Evolutionary conservation across 2,329 filamentous ascomycete genomes (phyloP).

Genomic region (Apiospora phragmitis): DNA sequence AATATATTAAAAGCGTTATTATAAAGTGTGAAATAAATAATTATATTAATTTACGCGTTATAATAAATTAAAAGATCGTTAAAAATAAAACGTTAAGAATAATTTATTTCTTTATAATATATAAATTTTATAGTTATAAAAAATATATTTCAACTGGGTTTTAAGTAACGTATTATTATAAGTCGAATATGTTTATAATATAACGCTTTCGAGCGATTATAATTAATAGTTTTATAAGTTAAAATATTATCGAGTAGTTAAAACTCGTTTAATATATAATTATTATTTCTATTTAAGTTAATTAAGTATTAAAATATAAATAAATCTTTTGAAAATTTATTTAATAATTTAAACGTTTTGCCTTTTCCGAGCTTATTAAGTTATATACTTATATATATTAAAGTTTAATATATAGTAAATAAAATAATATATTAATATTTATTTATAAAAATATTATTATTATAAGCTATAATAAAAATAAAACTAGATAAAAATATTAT

Average conservation of each 20-base stretch:
- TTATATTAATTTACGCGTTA: neutral
- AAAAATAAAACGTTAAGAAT: constrained; percentile 19
- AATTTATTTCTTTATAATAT: constrained; percentile 29
- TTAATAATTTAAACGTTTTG: constrained; percentile 26
- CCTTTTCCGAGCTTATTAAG: constrained; percentile 30
- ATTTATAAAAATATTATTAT: constrained; percentile 25
- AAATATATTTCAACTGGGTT: constrained; percentile 20
- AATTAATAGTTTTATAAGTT: constrained; percentile 19
- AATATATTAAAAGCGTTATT: neutral
- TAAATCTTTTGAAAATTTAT: constrained; percentile 26
- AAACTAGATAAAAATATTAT: constrained; percentile 25
- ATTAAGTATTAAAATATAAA: constrained; percentile 22
- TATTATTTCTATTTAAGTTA: constrained; percentile 12
- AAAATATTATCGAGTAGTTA: constrained; percentile 20
- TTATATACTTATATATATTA: constrained; percentile 29
- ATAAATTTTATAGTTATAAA: constrained; percentile 33
- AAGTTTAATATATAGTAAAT: constrained; percentile 26
- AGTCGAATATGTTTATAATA: constrained; percentile 32
- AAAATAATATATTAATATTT: constrained; percentile 28
- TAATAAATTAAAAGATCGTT: constrained; percentile 21
- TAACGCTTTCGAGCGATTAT: constrained; percentile 27
- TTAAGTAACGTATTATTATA: constrained; percentile 28
- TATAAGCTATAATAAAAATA: constrained; percentile 31
- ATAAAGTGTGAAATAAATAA: neutral
- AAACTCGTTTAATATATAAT: constrained; percentile 23